phyloP scores from a whole-genome alignment of 139 green algal species.

The Choricystis sp. region DNA sequence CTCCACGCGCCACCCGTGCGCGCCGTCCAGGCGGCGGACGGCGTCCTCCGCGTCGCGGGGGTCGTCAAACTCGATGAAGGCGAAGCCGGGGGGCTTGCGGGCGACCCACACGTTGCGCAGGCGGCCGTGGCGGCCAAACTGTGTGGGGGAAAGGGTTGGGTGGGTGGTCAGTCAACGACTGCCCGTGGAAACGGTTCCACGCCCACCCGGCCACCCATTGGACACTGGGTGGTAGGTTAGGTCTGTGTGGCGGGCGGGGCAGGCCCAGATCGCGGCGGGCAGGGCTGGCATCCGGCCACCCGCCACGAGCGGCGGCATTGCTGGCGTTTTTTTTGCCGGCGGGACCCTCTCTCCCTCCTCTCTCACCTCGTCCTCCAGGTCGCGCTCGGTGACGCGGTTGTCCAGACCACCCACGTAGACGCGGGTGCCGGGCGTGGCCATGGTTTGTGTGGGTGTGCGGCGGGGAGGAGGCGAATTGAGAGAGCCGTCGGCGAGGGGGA shows the following conservation, averaged over 20 bases:
- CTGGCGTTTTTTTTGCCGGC: too few species aligned
- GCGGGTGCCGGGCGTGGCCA: not conserved
- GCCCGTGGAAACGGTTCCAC: not conserved
- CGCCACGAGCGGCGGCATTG: too few species aligned
- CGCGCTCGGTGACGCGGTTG: not conserved
- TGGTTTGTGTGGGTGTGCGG: not conserved
- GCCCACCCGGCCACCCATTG: not conserved
- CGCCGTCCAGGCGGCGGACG: conserved; percentile 36
- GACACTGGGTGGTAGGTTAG: too few species aligned
- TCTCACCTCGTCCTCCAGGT: not conserved
- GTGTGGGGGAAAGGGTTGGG: too few species aligned
- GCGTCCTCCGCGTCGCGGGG: conserved; percentile 57
- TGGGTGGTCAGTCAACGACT: too few species aligned
- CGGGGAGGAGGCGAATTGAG: not conserved
- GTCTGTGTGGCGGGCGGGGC: too few species aligned
- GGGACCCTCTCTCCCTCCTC: too few species aligned
- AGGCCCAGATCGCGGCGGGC: too few species aligned
- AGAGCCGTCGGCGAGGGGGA: not conserved
- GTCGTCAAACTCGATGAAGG: conserved; percentile 61
- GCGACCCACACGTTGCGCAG: not conserved
- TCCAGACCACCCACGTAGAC: not conserved
- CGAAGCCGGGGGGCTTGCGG: conserved; percentile 35
- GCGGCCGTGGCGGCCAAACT: not conserved
- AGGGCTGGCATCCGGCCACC: too few species aligned
- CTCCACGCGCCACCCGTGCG: conserved; percentile 8